Evolutionary conservation across 129 eudicot species (phyloP).

Genomic region (Arctium lappa): DNA sequence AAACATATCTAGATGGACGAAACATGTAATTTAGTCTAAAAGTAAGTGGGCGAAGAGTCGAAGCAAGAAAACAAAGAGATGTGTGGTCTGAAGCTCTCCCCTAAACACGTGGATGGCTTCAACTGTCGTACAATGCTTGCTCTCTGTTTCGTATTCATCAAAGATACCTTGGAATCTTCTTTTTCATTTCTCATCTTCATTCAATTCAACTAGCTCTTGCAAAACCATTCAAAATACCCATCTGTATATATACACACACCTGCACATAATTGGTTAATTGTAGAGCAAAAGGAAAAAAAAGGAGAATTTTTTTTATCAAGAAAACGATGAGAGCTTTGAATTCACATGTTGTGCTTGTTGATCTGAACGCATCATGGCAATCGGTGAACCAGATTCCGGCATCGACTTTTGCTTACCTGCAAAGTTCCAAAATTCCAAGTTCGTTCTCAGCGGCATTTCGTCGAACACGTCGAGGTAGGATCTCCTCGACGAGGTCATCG

Average conservation of each 20-base stretch:
- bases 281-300: not conserved
- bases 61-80: conserved; percentile 24
- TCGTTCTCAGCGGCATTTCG: conserved; percentile 72
- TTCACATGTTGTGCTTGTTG: conserved; percentile 68
- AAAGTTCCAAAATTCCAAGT: conserved; percentile 10
- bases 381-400: conserved; percentile 51
- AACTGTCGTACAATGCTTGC: conserved; percentile 21
- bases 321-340: conserved; percentile 57
- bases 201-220: not conserved
- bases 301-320: not conserved
- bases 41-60: conserved; percentile 3
- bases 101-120: conserved; percentile 45
- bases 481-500: conserved; percentile 36
- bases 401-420: conserved; percentile 44
- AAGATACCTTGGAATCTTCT: conserved; percentile 60
- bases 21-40: not conserved
- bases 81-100: conserved; percentile 38
- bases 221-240: conserved; percentile 18
- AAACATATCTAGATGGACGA: too few relatives aligned
- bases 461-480: conserved; percentile 65
- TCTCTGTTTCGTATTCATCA: conserved; percentile 23
- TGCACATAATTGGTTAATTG: not conserved
- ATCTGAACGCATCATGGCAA: conserved; percentile 69
- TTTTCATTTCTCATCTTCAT: conserved; percentile 12
- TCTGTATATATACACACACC: conserved; percentile 13